These are phyloP conservation scores for Aspergillus hiratsukae DNA, from an alignment of 2,329 filamentous ascomycete genomes.

Conservation along the genomic window DNA sequence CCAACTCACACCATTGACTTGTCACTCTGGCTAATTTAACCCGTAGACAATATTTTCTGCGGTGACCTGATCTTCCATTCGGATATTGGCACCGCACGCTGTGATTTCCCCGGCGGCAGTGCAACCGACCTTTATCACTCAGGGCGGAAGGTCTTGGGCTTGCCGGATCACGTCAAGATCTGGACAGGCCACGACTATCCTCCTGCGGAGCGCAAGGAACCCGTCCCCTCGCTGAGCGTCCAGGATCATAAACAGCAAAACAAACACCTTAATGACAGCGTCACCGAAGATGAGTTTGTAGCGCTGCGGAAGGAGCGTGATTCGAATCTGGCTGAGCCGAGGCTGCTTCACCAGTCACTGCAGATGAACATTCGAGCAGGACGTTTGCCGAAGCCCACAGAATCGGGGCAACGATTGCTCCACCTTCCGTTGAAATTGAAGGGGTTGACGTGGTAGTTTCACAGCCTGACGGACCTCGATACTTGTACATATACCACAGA, in stretches of 20 bases:
- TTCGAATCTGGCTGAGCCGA: constrained; percentile 40
- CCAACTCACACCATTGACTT: not conserved
- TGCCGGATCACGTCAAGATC: constrained; percentile 45
- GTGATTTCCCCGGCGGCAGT: constrained; percentile 53
- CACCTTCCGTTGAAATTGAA: constrained; percentile 27
- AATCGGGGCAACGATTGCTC: constrained; percentile 23
- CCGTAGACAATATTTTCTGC: constrained; percentile 47
- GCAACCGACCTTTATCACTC: constrained; percentile 45
- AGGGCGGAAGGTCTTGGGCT: constrained; percentile 38
- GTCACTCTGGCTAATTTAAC: not conserved
- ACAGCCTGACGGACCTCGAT: not conserved
- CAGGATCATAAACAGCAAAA: constrained; percentile 45
- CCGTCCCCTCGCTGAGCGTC: constrained; percentile 44
- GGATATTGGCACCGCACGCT: constrained; percentile 51
- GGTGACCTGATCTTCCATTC: constrained; percentile 53
- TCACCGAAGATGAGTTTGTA: constrained; percentile 44
- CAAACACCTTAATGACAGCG: constrained; percentile 45
- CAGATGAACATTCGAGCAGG: constrained; percentile 53
- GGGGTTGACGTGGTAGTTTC: constrained; percentile 18
- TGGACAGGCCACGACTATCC: constrained; percentile 57
- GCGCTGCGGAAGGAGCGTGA: constrained; percentile 44
- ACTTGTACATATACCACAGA: not conserved
- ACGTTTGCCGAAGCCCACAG: constrained; percentile 33
- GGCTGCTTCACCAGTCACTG: constrained; percentile 48
- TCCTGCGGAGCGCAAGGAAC: constrained; percentile 27